Evolutionary conservation across 768 basidiomycete species (phyloP), one percentile per base, ranked within the genome.

Genomic region (Termitomyces sp.): DNA sequence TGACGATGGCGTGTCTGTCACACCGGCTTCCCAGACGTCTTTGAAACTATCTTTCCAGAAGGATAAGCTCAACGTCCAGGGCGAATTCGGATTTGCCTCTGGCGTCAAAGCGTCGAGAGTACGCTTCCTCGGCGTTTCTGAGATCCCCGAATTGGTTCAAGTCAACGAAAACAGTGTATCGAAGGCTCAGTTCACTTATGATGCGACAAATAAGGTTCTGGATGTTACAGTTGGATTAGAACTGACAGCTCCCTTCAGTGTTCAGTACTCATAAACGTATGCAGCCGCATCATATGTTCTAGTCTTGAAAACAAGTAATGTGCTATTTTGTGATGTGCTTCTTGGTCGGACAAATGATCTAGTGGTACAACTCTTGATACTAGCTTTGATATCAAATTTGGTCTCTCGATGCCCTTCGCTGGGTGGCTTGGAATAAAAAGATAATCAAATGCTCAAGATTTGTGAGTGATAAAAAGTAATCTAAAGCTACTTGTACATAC

Each of bases 1-100:
- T 36, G 87, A 88, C 64, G 86, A 88, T 59, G 86, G 87, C 13
- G 81, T 80, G 45, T 83, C 81, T 7, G 67, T 80, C 48, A 60
- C 53, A 3, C 75, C 68, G 26, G n/a, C 65, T 20, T 43, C 62
- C 2, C 65, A 66, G 48, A 79, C 78, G 26, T 40, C 63, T 9
- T 65, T 77, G 38, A 59, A 65, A 38, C 70, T 79, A 66, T 62
- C 43, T 8, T 79, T 69, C 62, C 62, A 56, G 55, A 57, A 65
- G 2, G 66, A 69, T 0, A 61, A 47, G 10, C 63, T 81, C 36
- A 62, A 52, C 40, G 73, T 80, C 2, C 59, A 65, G 5, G 79
- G 79, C 0, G 59, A 43, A 20, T 79, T 77, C 65, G 72, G 70
- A 13, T 78, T 68, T 58, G 59, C 62, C 14, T 64, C 69, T 0